Evolutionary conservation across 176 grass and related monocot genomes (phyloP).

Genomic region (Hordeum marinum): DNA sequence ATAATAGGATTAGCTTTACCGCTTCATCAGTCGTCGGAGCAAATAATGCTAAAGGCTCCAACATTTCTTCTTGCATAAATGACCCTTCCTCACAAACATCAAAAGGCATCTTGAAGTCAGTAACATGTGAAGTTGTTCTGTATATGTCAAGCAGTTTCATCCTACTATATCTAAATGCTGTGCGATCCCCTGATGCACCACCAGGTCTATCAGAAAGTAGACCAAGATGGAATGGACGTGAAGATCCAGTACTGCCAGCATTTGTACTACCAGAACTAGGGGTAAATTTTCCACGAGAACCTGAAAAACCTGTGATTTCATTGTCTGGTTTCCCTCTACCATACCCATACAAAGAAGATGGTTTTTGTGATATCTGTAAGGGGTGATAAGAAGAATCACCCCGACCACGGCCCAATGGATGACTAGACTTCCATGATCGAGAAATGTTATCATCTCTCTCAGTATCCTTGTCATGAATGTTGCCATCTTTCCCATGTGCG

Average conservation of each 20-base stretch:
- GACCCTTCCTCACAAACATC: conserved; percentile 64
- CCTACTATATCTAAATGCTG: conserved; percentile 73
- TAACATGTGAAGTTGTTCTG: conserved; percentile 63
- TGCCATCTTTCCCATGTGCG: conserved; percentile 49
- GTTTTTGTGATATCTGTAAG: conserved; percentile 39
- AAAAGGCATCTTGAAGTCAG: conserved; percentile 49
- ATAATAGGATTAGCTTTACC: conserved; percentile 44
- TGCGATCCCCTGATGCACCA: conserved; percentile 53
- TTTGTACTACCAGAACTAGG: conserved; percentile 49
- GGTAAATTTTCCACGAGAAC: conserved; percentile 60
- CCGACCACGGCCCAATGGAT: conserved; percentile 55
- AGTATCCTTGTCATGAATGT: conserved; percentile 67
- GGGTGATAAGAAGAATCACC: conserved; percentile 61
- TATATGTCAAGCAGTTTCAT: conserved; percentile 98
- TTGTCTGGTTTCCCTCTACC: conserved; percentile 69
- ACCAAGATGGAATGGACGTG: conserved; percentile 53
- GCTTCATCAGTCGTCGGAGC: conserved; percentile 78
- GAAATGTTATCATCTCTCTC: conserved; percentile 70
- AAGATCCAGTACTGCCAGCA: conserved; percentile 37
- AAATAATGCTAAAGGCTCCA: conserved; percentile 84
- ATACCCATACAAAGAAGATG: conserved; percentile 48
- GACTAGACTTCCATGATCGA: conserved; percentile 84
- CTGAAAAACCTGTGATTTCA: conserved; percentile 41
- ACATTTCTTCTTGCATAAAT: conserved; percentile 55
- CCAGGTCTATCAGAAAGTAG: conserved; percentile 65